Base-by-base conservation (phyloP, 1,139 yeast species). In the Candida pseudoviswanathii region DNA sequence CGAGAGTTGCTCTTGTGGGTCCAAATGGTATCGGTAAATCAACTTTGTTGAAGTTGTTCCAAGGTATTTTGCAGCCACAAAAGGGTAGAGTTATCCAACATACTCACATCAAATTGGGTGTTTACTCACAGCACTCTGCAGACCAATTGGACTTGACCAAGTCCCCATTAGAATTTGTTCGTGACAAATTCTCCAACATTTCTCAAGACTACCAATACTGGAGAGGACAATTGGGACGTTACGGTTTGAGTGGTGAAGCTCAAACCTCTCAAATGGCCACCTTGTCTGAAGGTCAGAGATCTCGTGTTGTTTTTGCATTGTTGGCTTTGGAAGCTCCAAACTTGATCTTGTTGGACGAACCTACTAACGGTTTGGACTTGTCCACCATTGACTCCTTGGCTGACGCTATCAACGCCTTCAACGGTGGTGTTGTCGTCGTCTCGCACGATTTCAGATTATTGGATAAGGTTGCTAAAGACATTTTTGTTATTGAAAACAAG, bases 1-100 rank as follows among this genome's bases (percentile, higher is more conserved):
- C 98, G 39, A 87, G 99, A 78, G 86, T 92, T 64, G 99, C 99
- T 43, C 81, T 94, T 52, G 99, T 94, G 54, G 99, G 99, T 41
- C 98, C 99, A 67, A 94, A 94, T 73, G 99, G 99, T 88, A 92
- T 94, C 61, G 99, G 99, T 80, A 94, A 94, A 75, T 92, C 98
- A 48, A 94, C 99, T 25, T 78, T 94, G 67, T 84, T 94, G 68
- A 94, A 94, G 71, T 81, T 94, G 66, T 94, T 95, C 96, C 96
- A 96, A 65, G 99, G 99, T 73, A 85, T 82, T 60, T 81, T 94
- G 65, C 82, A 80, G 60, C 91, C 97, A 47, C 96, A 92, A 72
- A 73, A 80, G 59, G 99, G 99, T 64, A 86, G 97, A 78, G 96
- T 94, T 55, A 91, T 96, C 52, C 88, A 96, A 71, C 99, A 95